Evolutionary conservation across 2,329 filamentous ascomycete species (phyloP), one percentile per base, ranked within the genome.

Genomic region (Xylaria hypoxylon): DNA sequence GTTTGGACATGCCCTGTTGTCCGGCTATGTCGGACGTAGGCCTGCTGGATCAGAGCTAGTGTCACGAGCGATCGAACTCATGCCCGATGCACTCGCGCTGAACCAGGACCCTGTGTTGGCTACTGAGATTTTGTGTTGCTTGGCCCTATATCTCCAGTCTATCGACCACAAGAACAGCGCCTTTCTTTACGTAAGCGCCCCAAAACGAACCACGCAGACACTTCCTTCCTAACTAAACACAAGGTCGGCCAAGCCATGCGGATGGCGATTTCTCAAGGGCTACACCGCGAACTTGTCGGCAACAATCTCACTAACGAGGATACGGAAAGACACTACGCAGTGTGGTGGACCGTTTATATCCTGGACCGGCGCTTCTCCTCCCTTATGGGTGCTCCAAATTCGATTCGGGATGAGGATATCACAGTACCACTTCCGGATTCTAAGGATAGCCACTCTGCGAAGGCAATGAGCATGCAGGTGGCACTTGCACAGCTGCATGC

Each of bases 201-300:
- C 4, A 11, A 3, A 24, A 15, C 24, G 5, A 40, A 31, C 10
- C 2, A 13, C n/a, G 15, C 17, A 13, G 19, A n/a, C 28, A 40
- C 3, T 22, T 31, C 19, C 59, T 51, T 31, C 19, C 59, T 62
- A 6, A 62, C 50, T 24, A 19, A 22, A 48, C 19, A 35, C 8
- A n/a, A 62, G 59, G 55, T 62, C n/a, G 59, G 59, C 40, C 51
- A 62, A 62, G 59, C 59, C 22, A 56, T 62, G 59, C 52, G 51
- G 5, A 35, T 62, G 51, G 59, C 59, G 15, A 51, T 62, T 7
- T 40, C 40, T 31, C 51, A 62, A 28, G 59, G 59, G 10, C 35
- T 62, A 6, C 59, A 62, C 26, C 59, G 51, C 52, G 50, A 62
- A 13, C 59, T 56, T n/a, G 19, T 62, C 33, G 59, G 51, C 7